These are phyloP conservation scores for Bocquillonia castaneifolia DNA, from an alignment of 441 rosid genomes.

Conservation along the genomic window DNA sequence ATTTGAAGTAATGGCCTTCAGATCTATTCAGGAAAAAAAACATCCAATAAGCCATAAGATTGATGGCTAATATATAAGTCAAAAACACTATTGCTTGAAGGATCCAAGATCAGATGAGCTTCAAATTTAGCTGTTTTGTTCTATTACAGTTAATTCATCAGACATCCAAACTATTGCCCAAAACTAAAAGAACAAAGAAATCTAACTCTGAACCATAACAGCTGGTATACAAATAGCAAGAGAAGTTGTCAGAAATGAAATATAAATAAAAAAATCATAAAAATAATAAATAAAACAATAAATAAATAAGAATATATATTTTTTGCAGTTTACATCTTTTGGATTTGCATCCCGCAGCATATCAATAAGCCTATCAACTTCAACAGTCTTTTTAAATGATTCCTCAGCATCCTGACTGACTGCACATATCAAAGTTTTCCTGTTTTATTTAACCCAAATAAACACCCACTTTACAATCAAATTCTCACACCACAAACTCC, in stretches of 20 bases:
- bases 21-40: background rate
- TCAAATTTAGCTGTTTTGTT: background rate
- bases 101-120: background rate
- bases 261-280: background rate
- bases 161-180: background rate
- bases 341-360: slow-evolving; percentile 70
- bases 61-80: background rate
- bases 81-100: background rate
- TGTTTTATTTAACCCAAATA: slow-evolving; percentile 64
- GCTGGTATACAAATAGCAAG: too few species aligned
- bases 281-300: too few species aligned
- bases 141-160: background rate
- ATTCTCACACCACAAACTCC: background rate
- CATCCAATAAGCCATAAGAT: background rate
- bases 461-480: slow-evolving; percentile 39
- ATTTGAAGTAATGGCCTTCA: background rate
- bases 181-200: background rate
- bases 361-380: slow-evolving; percentile 73
- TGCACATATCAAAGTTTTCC: slow-evolving; percentile 84
- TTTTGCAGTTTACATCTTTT: slow-evolving; percentile 57
- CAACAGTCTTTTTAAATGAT: slow-evolving; percentile 87
- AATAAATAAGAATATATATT: too few species aligned
- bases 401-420: slow-evolving; percentile 74
- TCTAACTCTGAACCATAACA: background rate
- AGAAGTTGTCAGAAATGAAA: too few species aligned